Percentiles rank a stretch among this genome's conserved stretches.
Conservation (phyloP, 2,329 filamentous ascomycete species). For the Venturia aucupariae region DNA sequence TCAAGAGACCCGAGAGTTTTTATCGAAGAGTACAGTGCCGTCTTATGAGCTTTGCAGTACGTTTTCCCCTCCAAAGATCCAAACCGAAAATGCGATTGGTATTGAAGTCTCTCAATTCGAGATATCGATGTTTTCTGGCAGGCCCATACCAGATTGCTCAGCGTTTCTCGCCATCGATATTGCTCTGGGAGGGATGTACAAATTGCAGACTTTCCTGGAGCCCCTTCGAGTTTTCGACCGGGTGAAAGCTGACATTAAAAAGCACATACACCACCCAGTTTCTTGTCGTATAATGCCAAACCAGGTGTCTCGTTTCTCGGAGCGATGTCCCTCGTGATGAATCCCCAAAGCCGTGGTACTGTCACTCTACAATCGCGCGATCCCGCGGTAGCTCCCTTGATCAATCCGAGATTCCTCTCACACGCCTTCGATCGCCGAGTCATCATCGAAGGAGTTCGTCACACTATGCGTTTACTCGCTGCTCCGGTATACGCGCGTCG, state of each 20-base stretch:
- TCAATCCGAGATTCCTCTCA: conserved; percentile 45
- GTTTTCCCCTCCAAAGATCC: conserved; percentile 36
- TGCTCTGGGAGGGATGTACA: too few species aligned
- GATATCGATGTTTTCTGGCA: too few species aligned
- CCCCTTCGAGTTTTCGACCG: too few species aligned
- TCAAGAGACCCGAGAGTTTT: conserved; percentile 33
- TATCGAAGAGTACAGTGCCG: conserved; percentile 36
- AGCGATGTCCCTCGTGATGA: conserved; percentile 1
- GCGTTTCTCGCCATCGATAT: not conserved
- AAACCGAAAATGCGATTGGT: too few species aligned
- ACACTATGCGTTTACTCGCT: conserved; percentile 33
- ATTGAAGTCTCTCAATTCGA: too few species aligned
- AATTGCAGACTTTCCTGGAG: too few species aligned
- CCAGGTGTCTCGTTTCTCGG: conserved; percentile 5
- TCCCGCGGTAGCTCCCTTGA: conserved; percentile 40
- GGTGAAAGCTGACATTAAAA: too few species aligned
- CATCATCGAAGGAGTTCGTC: conserved; percentile 40
- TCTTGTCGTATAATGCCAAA: not conserved
- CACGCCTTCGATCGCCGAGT: conserved; percentile 46
- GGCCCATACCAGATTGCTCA: not conserved
- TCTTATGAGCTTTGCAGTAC: conserved; percentile 47
- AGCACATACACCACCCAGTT: conserved; percentile 6
- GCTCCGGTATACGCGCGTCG: conserved; percentile 37
- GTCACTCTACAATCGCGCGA: conserved; percentile 46
- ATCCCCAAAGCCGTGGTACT: conserved; percentile 30